These are phyloP conservation scores for Plantago coronopus DNA, from an alignment of 305 asterid genomes.

Conservation along the genomic window DNA sequence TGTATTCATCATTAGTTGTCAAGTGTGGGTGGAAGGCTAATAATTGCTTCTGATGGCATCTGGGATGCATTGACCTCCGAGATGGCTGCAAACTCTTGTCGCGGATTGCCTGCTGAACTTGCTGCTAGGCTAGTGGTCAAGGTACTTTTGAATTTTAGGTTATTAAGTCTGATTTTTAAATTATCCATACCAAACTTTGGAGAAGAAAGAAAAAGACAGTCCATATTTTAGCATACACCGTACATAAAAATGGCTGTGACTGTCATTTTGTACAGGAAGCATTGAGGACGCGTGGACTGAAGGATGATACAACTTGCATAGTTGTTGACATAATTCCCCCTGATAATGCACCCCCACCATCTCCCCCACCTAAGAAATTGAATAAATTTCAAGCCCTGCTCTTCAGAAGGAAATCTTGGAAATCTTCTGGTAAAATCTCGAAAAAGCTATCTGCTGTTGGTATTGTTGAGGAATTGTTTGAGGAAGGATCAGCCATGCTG, in stretches of 20 bases:
- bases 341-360: constrained; percentile 35
- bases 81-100: constrained; percentile 65
- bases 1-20: constrained; percentile 44
- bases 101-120: constrained; percentile 90
- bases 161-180: neutral
- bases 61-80: constrained; percentile 90
- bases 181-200: too few relatives aligned
- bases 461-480: constrained; percentile 80
- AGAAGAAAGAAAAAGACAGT: too few relatives aligned
- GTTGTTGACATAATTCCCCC: constrained; percentile 85
- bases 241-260: too few relatives aligned
- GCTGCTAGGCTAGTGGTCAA: constrained; percentile 86
- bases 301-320: constrained; percentile 88
- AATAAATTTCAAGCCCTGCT: constrained; percentile 54
- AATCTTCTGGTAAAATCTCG: constrained; percentile 45
- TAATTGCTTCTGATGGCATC: constrained; percentile 85
- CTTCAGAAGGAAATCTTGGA: constrained; percentile 39
- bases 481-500: constrained; percentile 95
- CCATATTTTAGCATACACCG: too few relatives aligned
- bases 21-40: constrained; percentile 71
- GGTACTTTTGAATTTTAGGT: constrained; percentile 34
- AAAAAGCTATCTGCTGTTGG: constrained; percentile 65
- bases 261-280: constrained; percentile 54
- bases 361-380: constrained; percentile 57
- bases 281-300: constrained; percentile 70